These are phyloP conservation scores for Zizania latifolia DNA, from an alignment of 176 grass and related monocot genomes.

Conservation along the genomic window DNA sequence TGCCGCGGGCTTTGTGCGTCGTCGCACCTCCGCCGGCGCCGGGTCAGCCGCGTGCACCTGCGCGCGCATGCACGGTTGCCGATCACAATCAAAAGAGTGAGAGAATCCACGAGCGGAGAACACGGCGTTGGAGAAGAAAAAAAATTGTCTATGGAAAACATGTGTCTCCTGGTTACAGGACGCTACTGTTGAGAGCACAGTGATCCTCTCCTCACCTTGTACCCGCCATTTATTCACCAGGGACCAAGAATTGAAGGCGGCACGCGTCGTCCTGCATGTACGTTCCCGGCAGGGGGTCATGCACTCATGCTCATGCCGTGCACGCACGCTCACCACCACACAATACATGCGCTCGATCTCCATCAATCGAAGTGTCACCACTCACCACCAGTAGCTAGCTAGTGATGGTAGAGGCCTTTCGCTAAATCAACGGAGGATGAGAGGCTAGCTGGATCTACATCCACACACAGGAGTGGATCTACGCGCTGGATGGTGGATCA, in stretches of 20 bases:
- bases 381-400: too few species aligned
- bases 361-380: background rate
- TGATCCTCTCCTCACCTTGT: background rate
- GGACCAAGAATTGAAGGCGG: constrained; percentile 6
- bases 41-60: background rate
- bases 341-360: background rate
- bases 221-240: background rate
- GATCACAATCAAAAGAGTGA: background rate
- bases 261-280: background rate
- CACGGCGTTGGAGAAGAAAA: too few species aligned
- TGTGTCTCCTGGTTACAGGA: background rate
- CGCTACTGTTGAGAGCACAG: background rate
- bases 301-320: background rate
- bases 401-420: too few species aligned
- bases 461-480: too few species aligned
- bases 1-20: background rate
- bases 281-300: background rate
- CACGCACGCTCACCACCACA: background rate
- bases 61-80: background rate
- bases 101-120: too few species aligned
- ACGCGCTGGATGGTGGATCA: too few species aligned
- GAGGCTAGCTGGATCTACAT: too few species aligned
- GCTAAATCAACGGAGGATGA: too few species aligned
- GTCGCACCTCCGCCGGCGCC: constrained; percentile 18
- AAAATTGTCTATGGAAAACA: background rate